Evolutionary conservation across 2,329 filamentous ascomycete genomes (phyloP).

Genomic region (Diplodia corticola): DNA sequence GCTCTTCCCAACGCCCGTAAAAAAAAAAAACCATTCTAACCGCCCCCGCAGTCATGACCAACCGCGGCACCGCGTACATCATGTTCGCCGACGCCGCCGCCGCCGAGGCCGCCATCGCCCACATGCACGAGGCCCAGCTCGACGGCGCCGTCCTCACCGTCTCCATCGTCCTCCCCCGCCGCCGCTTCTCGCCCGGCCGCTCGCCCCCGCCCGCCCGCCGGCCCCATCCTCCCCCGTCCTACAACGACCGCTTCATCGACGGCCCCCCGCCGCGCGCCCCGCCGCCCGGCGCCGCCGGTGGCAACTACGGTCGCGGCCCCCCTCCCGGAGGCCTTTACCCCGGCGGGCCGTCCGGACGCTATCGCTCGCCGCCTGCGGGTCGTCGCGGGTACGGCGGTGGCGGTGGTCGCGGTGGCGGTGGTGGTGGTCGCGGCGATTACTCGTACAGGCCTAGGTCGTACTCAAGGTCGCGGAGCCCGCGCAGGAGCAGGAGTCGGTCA

Average conservation of each 20-base stretch:
- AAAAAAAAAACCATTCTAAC: not conserved
- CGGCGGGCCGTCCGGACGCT: slow-evolving; percentile 23
- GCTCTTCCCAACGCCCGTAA: slow-evolving; percentile 4
- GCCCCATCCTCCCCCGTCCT: slow-evolving; percentile 42
- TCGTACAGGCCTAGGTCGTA: slow-evolving; percentile 38
- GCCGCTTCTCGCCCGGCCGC: slow-evolving; percentile 68
- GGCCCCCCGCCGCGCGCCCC: slow-evolving; percentile 29
- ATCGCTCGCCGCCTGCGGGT: slow-evolving; percentile 14
- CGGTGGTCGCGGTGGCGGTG: not conserved
- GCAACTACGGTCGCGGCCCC: slow-evolving; percentile 20
- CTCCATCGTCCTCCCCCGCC: slow-evolving; percentile 81
- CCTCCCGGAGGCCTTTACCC: slow-evolving; percentile 48
- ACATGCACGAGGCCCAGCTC: slow-evolving; percentile 97
- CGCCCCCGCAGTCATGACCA: slow-evolving; percentile 68
- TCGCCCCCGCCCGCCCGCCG: slow-evolving; percentile 72
- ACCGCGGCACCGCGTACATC: slow-evolving; percentile 92
- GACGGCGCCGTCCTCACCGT: slow-evolving; percentile 83
- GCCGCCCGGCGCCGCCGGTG: slow-evolving; percentile 29
- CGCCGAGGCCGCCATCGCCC: slow-evolving; percentile 84
- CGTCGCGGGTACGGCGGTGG: slow-evolving; percentile 18
- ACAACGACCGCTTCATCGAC: slow-evolving; percentile 21
- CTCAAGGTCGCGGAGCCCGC: slow-evolving; percentile 11
- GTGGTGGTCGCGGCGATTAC: slow-evolving; percentile 11
- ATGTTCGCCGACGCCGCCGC: slow-evolving; percentile 74
- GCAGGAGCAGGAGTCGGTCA: slow-evolving; percentile 19